Base-by-base conservation (phyloP, 257 asterid species). In the Perilla frutescens region DNA sequence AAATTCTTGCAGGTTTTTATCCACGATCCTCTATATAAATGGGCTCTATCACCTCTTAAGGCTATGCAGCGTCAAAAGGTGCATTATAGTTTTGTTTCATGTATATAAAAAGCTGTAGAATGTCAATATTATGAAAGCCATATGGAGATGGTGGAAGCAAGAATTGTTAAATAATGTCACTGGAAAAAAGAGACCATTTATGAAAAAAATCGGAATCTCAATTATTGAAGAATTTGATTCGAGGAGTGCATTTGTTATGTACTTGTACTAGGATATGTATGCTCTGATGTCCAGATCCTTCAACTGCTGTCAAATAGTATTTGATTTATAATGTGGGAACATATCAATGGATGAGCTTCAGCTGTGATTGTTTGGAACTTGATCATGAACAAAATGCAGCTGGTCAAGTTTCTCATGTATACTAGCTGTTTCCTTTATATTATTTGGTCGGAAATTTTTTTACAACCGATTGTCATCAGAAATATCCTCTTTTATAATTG, bases 61-160 rank as follows among this genome's bases (percentile, higher is more conserved):
- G 99, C 99, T 71, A 83, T 94, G 90, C 97, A 91, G 69, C 97
- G 96, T 72, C 99, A 94, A 77, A 91, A 94, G 99, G 99, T 94
- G 81, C 49, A 43, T 54, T 56, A 49, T 66, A 29, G 15, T 62
- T 56, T 31, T 55, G 3, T 11, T 62, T 65, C 55, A 45, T 69
- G 10, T 51, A 61, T 50, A 13, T 83, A 26, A 40, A 43, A 64
- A 39, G 37, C 47, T 5, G 66, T 70, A 49, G 63, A 49, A 54
- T 69, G 8, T 41, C 43, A 43, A 43, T 47, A 32, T 70, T 20
- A 50, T 68, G 39, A 48, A 48, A 58, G 26, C 58, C 2, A 61
- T 31, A 15, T 53, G n/a, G 51, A 31, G 67, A 36, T 48, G 13
- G 43, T 36, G 55, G 66, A 29, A 59, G 47, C 15, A 62, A 37